phyloP scores from a whole-genome alignment of 495 filamentous ascomycete genomes.

The Penicillium crystallinum region DNA sequence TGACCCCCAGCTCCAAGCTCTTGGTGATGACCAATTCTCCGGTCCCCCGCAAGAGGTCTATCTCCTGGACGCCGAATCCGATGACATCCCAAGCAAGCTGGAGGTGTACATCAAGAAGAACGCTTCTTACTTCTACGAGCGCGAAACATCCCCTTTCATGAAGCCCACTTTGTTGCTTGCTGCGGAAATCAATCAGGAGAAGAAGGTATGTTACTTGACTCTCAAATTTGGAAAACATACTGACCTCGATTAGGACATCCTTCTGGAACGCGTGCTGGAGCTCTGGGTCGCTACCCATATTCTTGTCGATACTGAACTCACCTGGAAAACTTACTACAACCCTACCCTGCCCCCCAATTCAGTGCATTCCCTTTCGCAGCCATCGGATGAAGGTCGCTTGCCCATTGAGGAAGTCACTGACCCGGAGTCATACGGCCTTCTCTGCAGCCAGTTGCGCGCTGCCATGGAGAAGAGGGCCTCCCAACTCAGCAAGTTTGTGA shows the following conservation, averaged over 20 bases:
- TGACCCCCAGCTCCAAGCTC: slow-evolving; percentile 49
- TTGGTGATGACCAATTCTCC: slow-evolving; percentile 42
- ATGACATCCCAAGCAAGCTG: slow-evolving; percentile 61
- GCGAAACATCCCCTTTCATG: slow-evolving; percentile 64
- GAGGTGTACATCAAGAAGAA: slow-evolving; percentile 67
- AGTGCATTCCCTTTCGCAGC: slow-evolving; percentile 35
- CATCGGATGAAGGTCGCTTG: slow-evolving; percentile 40
- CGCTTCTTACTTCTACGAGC: slow-evolving; percentile 54
- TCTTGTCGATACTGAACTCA: slow-evolving; percentile 59
- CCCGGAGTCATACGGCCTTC: slow-evolving; percentile 43
- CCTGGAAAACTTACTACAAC: slow-evolving; percentile 59
- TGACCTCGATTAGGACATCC: slow-evolving; percentile 41
- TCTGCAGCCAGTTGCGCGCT: slow-evolving; percentile 67
- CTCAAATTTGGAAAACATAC: background rate
- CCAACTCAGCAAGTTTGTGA: slow-evolving; percentile 57
- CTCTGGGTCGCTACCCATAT: slow-evolving; percentile 74
- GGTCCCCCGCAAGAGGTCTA: slow-evolving; percentile 42
- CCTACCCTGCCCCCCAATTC: slow-evolving; percentile 40
- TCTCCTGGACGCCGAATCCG: slow-evolving; percentile 60
- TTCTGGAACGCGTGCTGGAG: slow-evolving; percentile 64
- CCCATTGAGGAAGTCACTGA: slow-evolving; percentile 42
- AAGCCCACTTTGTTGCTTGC: slow-evolving; percentile 60
- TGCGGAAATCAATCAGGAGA: slow-evolving; percentile 45
- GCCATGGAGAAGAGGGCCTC: slow-evolving; percentile 69
- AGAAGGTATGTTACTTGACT: slow-evolving; percentile 36